Base-by-base conservation (phyloP, 2,329 filamentous ascomycete species). In the Fusarium coffeatum region DNA sequence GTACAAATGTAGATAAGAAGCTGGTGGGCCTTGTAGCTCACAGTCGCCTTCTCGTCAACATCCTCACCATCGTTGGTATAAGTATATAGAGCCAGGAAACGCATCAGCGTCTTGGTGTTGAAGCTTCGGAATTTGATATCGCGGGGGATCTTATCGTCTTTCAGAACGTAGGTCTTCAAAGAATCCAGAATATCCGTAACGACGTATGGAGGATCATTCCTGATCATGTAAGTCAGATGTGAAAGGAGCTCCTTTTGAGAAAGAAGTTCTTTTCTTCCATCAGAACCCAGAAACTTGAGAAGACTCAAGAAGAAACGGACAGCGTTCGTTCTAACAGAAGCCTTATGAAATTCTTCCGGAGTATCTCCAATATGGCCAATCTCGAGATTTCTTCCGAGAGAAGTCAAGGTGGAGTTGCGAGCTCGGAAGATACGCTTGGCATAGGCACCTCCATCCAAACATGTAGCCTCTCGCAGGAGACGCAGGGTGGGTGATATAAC, bases 401-500 rank as follows among this genome's bases (percentile, higher is more conserved):
- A 90, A 74, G 93, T 91, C 61, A 97, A 91, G 0, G 93, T 96
- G 63, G 89, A 90, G 73, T 93, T 90, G 72, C 93, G 88, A 32
- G 90, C 90, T 55, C 91, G 87, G 78, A 97, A 97, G 34, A 98
- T 85, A 47, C 90, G 86, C 71, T 89, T 90, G 28, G 94, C 93
- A 58, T 94, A 86, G 43, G 89, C 88, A 16, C 96, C 97, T 18
- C 94, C 94, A 79, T 98, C 94, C 69, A 97, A 92, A 57, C 86
- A 89, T 18, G 93, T 88, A n/a, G 94, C 86, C 80, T 99, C 95
- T 54, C 91, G 92, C 64, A 99, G 86, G 54, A 99, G 83, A 59
- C 95, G 90, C 62, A 99, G 82, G 25, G 92, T 94, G 1, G 96
- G 95, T 5, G 93, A 96, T 65, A 98, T 94, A 62, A 98, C 84